phyloP scores from a whole-genome alignment of 2,329 filamentous ascomycete species.

The Sporothrix phasma region DNA sequence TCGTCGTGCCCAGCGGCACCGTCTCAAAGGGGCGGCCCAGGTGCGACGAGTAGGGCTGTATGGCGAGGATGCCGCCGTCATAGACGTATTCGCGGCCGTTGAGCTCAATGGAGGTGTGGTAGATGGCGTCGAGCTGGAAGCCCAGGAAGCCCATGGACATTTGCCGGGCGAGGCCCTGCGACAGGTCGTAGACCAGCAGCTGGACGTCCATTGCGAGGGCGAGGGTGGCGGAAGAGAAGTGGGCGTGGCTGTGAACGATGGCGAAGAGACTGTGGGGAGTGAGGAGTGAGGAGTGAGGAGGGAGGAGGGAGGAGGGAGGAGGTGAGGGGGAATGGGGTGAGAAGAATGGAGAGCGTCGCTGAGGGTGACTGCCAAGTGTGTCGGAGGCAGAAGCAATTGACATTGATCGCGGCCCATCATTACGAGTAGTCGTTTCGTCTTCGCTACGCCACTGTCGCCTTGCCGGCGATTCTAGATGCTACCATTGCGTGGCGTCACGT shows the following conservation, averaged over 20 bases:
- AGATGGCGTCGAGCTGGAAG: slow-evolving; percentile 75
- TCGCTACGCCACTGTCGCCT: slow-evolving; percentile 1
- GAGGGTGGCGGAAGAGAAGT: not conserved
- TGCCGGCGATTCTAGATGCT: not conserved
- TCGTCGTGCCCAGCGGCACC: slow-evolving; percentile 64
- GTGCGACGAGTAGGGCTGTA: slow-evolving; percentile 72
- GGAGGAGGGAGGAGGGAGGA: no score
- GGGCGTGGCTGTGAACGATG: no score
- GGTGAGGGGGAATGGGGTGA: not conserved
- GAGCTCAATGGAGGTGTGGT: slow-evolving; percentile 86
- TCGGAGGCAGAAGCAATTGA: not conserved
- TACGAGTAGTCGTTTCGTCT: no score
- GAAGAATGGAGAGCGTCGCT: not conserved
- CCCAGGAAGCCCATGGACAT: slow-evolving; percentile 45
- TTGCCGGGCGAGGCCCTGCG: slow-evolving; percentile 45
- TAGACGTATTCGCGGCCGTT: slow-evolving; percentile 83
- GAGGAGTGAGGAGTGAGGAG: not conserved
- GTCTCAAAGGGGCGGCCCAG: slow-evolving; percentile 74
- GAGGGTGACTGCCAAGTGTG: not conserved
- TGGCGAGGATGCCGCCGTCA: slow-evolving; percentile 76
- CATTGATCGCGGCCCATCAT: not conserved
- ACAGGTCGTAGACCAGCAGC: slow-evolving; percentile 71
- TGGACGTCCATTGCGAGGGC: slow-evolving; percentile 56
- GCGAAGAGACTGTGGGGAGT: not conserved
- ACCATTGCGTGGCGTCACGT: not conserved